Evolutionary conservation across 2,329 filamentous ascomycete species (phyloP).

Genomic region (Epichloe gansuensis): DNA sequence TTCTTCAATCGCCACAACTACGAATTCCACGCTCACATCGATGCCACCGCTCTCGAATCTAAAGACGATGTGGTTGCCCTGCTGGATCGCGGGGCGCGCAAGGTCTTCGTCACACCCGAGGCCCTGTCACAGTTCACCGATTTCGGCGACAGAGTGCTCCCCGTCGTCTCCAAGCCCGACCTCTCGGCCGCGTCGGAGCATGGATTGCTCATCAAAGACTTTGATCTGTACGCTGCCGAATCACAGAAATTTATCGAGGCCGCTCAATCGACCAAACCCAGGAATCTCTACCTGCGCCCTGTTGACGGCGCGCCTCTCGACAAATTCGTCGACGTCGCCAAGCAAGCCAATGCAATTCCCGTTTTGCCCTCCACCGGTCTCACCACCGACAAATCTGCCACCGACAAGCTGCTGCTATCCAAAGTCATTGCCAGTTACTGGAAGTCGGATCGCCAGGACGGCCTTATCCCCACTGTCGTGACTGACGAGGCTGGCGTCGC

Average conservation of each 20-base stretch:
- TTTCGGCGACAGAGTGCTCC: constrained; percentile 44
- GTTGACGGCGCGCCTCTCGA: constrained; percentile 32
- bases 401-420: constrained; percentile 45
- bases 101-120: constrained; percentile 65
- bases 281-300: constrained; percentile 39
- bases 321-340: constrained; percentile 33
- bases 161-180: constrained; percentile 34
- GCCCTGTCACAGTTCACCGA: constrained; percentile 49
- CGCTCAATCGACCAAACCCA: constrained; percentile 32
- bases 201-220: constrained; percentile 39
- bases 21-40: constrained; percentile 56
- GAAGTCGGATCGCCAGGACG: constrained; percentile 70
- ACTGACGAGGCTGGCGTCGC: constrained; percentile 77
- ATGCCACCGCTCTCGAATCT: constrained; percentile 57
- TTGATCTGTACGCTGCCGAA: constrained; percentile 32
- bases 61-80: constrained; percentile 65
- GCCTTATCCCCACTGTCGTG: constrained; percentile 79
- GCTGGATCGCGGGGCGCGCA: constrained; percentile 74
- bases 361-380: constrained; percentile 61
- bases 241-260: constrained; percentile 32
- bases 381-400: constrained; percentile 53
- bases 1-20: constrained; percentile 38
- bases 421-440: constrained; percentile 64
- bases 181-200: constrained; percentile 34
- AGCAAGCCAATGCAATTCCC: constrained; percentile 49